These are phyloP conservation scores for Penicillium paneum DNA, from an alignment of 2,329 filamentous ascomycete genomes.

Conservation along the genomic window DNA sequence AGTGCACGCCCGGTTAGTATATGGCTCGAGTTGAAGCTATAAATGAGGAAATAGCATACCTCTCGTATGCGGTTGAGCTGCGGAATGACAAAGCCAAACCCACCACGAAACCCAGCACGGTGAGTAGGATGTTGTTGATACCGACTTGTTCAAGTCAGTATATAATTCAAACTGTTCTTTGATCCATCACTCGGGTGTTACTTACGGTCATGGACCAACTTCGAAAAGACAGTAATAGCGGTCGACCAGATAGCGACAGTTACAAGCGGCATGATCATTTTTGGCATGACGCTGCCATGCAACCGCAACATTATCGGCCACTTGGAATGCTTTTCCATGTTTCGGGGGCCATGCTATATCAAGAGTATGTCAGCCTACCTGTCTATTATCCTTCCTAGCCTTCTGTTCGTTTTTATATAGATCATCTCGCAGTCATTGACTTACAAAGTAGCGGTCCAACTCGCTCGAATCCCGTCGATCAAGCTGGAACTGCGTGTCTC, in stretches of 20 bases:
- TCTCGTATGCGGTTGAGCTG: slow-evolving; percentile 73
- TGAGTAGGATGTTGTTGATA: slow-evolving; percentile 67
- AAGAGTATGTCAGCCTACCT: neutral
- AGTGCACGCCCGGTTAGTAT: neutral
- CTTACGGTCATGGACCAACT: slow-evolving; percentile 44
- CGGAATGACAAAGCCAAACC: slow-evolving; percentile 75
- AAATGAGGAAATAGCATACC: slow-evolving; percentile 33
- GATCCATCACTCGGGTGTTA: neutral
- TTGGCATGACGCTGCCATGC: slow-evolving; percentile 71
- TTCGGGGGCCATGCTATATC: slow-evolving; percentile 52
- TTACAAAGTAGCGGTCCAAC: slow-evolving; percentile 61
- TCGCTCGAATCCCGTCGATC: slow-evolving; percentile 41
- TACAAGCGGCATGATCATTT: slow-evolving; percentile 67
- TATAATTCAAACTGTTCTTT: neutral
- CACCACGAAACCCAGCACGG: slow-evolving; percentile 77
- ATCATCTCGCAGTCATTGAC: slow-evolving; percentile 15
- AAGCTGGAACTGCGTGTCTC: slow-evolving; percentile 32
- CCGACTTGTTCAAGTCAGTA: slow-evolving; percentile 38
- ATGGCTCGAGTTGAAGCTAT: neutral
- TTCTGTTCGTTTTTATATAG: neutral
- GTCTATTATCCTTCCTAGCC: neutral
- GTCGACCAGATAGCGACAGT: slow-evolving; percentile 65
- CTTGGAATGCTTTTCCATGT: slow-evolving; percentile 71
- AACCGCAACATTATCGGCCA: slow-evolving; percentile 72
- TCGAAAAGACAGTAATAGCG: slow-evolving; percentile 57